A percentile compares a stretch with the other conserved stretches of the same genome.
phyloP scores from a whole-genome alignment of 768 basidiomycete species.

The Dentipellis sp. region DNA sequence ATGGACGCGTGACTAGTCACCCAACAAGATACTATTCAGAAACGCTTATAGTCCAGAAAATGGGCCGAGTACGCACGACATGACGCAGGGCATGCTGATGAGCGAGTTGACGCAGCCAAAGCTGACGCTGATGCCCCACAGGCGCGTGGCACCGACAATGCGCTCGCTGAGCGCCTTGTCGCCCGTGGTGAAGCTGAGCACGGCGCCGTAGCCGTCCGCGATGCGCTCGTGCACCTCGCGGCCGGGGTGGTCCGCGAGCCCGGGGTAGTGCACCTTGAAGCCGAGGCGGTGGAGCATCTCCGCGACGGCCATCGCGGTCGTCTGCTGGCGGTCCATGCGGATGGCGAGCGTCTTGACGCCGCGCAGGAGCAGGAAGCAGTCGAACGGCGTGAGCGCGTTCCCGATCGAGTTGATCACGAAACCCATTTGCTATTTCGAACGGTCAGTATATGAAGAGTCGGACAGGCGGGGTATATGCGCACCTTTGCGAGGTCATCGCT shows the following conservation, averaged over 20 bases:
- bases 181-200: conserved; percentile 90
- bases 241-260: conserved; percentile 72
- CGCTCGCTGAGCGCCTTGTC: conserved; percentile 85
- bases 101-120: conserved; percentile 97
- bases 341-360: conserved; percentile 95
- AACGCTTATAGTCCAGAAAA: conserved; percentile 1
- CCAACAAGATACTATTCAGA: not conserved
- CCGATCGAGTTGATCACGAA: conserved; percentile 92
- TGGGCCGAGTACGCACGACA: conserved; percentile 71
- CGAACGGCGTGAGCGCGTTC: conserved; percentile 91
- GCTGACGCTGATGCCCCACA: conserved; percentile 98
- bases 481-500: conserved; percentile 86
- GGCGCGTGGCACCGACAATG: conserved; percentile 83
- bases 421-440: conserved; percentile 55
- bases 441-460: not conserved
- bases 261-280: conserved; percentile 90
- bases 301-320: conserved; percentile 75
- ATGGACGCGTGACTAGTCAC: conserved; percentile 86
- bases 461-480: not conserved
- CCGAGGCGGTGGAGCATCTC: conserved; percentile 78
- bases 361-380: conserved; percentile 91
- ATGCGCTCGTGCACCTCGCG: conserved; percentile 86
- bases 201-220: conserved; percentile 86
- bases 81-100: conserved; percentile 98
- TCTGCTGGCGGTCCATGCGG: conserved; percentile 91